Percentiles rank a stretch among this genome's conserved stretches.
Conservation (phyloP, 352 stramenopile species). For the Phytophthora brassicae region DNA sequence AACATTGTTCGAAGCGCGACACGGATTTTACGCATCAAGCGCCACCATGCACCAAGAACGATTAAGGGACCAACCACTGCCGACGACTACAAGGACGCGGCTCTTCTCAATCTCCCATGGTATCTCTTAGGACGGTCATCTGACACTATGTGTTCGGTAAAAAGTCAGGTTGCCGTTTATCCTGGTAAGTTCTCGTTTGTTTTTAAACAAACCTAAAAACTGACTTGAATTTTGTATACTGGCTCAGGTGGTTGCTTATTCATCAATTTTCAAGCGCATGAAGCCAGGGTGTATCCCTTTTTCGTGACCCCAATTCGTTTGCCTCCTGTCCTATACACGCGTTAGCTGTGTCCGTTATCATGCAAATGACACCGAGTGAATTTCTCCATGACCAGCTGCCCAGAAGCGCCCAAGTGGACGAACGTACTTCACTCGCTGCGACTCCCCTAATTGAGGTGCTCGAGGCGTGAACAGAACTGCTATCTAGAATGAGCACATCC, state of each 20-base stretch:
- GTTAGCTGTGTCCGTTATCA: not conserved
- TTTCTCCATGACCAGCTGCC: constrained; percentile 1
- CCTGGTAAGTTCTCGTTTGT: constrained; percentile 4
- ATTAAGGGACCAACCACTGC: not conserved
- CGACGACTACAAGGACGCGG: constrained; percentile 12
- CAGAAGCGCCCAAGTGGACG: not conserved
- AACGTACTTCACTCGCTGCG: not conserved
- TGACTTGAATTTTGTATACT: not conserved
- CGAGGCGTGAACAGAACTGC: not conserved
- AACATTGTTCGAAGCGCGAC: constrained; percentile 1
- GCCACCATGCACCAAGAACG: constrained; percentile 6
- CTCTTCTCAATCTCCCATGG: constrained; percentile 6
- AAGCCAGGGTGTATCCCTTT: constrained; percentile 6
- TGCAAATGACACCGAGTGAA: constrained; percentile 2
- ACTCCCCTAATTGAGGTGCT: not conserved
- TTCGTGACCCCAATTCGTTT: constrained; percentile 1
- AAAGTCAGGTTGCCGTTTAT: constrained; percentile 4
- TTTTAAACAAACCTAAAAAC: not conserved
- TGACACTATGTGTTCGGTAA: constrained; percentile 1
- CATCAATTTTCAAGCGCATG: constrained; percentile 9
- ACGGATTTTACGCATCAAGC: constrained; percentile 8
- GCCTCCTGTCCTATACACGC: not conserved
- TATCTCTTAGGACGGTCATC: constrained; percentile 18
- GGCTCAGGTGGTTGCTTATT: constrained; percentile 4
- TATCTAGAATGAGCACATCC: not conserved